Conservation (phyloP, 1,284 basidiomycete species). For the Rhodotorula sp. region DNA sequence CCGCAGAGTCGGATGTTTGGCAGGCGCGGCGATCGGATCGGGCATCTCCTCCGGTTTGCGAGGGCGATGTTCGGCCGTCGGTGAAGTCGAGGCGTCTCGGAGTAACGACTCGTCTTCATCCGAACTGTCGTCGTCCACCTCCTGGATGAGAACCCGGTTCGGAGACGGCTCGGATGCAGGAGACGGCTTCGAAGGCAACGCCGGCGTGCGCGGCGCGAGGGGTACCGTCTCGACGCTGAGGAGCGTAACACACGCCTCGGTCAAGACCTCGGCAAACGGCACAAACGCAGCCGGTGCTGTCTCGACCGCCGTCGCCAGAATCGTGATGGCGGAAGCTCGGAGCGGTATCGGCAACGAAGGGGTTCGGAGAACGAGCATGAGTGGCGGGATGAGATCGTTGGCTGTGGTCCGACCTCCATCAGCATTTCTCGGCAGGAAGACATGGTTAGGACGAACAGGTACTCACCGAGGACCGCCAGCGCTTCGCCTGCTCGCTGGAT, state of each 20-base stretch:
- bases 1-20: constrained; percentile 74
- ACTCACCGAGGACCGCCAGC: constrained; percentile 67
- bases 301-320: constrained; percentile 70
- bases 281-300: constrained; percentile 64
- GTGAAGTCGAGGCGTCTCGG: too few species aligned
- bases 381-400: constrained; percentile 66
- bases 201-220: background rate
- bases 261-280: constrained; percentile 63
- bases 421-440: background rate
- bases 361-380: constrained; percentile 63
- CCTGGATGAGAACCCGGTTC: constrained; percentile 8
- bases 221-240: constrained; percentile 64
- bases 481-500: constrained; percentile 71
- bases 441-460: constrained; percentile 10
- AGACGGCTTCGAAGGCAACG: too few species aligned
- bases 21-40: constrained; percentile 59
- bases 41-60: constrained; percentile 50
- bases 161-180: background rate
- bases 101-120: background rate
- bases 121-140: constrained; percentile 4
- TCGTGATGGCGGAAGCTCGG: constrained; percentile 76
- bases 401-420: constrained; percentile 52
- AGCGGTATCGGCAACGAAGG: constrained; percentile 66
- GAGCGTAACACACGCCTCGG: constrained; percentile 69
- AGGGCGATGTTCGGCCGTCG: background rate